Evolutionary conservation across 2,329 filamentous ascomycete species (phyloP), one percentile per base, ranked within the genome.

Genomic region (Monosporascus ibericus): DNA sequence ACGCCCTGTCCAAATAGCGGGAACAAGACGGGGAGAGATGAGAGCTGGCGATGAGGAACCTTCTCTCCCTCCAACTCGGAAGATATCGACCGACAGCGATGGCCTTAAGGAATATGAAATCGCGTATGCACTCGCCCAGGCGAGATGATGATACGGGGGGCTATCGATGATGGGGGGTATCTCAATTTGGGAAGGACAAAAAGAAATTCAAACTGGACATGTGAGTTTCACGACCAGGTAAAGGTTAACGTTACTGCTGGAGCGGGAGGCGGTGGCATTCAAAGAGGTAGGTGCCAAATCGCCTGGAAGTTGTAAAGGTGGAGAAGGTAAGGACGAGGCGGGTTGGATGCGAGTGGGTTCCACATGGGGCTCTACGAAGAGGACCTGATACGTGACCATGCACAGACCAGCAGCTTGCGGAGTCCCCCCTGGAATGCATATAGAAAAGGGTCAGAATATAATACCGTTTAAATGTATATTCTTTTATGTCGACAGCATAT

Each of bases 261-360:
- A 34, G 30, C 2, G 11, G 30, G 18, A 14, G 39, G 11, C 30
- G 39, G 39, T 42, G 39, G 20, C 18, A 42, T 18, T 42, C 18
- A 42, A 39, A 42, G 39, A 42, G 39, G 39, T 42, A 42, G 39
- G 39, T 42, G 39, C 17, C 17, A 18, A 39, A 39, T 39, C 38
- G 38, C 17, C 38, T 20, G 39, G 39, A 42, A 9, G 18, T 39
- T 18, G 18, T 20, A 24, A 42, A 42, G 39, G 39, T 42, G 39
- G 39, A 42, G 39, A 42, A 42, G 14, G 18, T 14, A 11, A 24
- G 39, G 39, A 42, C 46, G 51, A 44, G 38, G 55, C 52, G 48
- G 48, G 53, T 58, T 52, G 58, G 37, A 48, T 56, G 47, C 47
- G 54, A 40, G 55, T 40, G 54, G 37, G 37, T 18, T 18, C n/a